Conservation (phyloP, 176 grass and related monocot species). For the Rhynchospora pubera region DNA sequence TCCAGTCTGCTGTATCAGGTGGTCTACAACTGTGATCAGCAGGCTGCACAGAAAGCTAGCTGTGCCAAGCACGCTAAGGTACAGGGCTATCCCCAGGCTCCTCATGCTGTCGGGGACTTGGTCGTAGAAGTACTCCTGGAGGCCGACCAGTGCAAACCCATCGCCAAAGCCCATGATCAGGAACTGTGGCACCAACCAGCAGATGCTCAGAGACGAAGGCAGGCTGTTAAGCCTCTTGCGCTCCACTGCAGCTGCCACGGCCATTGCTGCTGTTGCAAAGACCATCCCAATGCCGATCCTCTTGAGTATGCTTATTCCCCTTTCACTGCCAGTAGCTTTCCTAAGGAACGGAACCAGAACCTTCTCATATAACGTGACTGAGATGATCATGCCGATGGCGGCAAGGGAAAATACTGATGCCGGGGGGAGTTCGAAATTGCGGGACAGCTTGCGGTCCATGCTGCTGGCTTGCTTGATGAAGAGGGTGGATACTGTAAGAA, state of each 20-base stretch:
- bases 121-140: constrained; percentile 91
- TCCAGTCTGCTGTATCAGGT: constrained; percentile 14
- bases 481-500: constrained; percentile 64
- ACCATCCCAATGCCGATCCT: constrained; percentile 64
- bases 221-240: constrained; percentile 22
- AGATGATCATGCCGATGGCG: constrained; percentile 47
- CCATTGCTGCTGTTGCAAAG: constrained; percentile 29
- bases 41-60: constrained; percentile 64
- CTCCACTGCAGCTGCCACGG: constrained; percentile 40
- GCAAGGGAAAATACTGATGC: constrained; percentile 51
- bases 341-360: constrained; percentile 48
- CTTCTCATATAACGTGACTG: constrained; percentile 55
- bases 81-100: constrained; percentile 67
- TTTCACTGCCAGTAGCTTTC: constrained; percentile 37
- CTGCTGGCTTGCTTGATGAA: constrained; percentile 82
- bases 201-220: constrained; percentile 23
- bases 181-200: constrained; percentile 71
- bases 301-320: constrained; percentile 66
- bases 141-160: constrained; percentile 66
- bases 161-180: constrained; percentile 51
- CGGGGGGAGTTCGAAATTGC: constrained; percentile 46
- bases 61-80: constrained; percentile 64
- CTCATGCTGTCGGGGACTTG: constrained; percentile 83
- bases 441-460: constrained; percentile 52
- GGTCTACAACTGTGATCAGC: constrained; percentile 46